Percentiles rank a stretch among this genome's conserved stretches.
Conservation (phyloP, 176 grass and related monocot species). For the Juncus inflexus region DNA sequence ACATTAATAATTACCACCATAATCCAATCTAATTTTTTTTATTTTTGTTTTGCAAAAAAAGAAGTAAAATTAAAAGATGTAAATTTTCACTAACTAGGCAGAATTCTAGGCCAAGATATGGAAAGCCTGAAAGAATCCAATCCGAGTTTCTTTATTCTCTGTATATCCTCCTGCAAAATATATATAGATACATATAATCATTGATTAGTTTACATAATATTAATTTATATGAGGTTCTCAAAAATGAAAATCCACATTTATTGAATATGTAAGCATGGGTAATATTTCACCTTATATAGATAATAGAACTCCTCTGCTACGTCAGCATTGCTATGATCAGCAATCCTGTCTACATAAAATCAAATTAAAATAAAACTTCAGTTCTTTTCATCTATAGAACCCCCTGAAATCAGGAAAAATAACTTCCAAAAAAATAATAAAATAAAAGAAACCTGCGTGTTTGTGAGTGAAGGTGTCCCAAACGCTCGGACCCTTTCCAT, state of each 20-base stretch:
- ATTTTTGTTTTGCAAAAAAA: not conserved
- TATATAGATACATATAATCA: not conserved
- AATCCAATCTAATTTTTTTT: not conserved
- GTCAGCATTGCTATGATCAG: constrained; percentile 43
- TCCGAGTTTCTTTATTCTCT: constrained; percentile 15
- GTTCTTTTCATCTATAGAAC: not conserved
- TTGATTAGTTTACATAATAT: not conserved
- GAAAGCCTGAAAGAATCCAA: constrained; percentile 24
- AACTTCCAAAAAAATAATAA: not conserved
- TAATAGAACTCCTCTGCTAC: constrained; percentile 56
- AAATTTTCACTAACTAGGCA: constrained; percentile 21
- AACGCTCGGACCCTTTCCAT: constrained; percentile 39
- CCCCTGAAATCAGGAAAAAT: not conserved
- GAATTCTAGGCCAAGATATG: constrained; percentile 21
- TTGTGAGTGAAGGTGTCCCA: constrained; percentile 55
- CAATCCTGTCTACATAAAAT: constrained; percentile 39
- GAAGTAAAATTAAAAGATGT: not conserved
- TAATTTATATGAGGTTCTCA: not conserved
- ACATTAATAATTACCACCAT: not conserved
- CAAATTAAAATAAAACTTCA: not conserved
- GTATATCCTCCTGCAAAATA: constrained; percentile 23
- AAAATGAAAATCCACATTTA: not conserved
- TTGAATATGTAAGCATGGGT: not conserved
- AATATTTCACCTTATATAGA: constrained; percentile 47
- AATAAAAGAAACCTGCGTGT: constrained; percentile 32